phyloP scores from a whole-genome alignment of 2,329 filamentous ascomycete species.

The Bisporella sp. region DNA sequence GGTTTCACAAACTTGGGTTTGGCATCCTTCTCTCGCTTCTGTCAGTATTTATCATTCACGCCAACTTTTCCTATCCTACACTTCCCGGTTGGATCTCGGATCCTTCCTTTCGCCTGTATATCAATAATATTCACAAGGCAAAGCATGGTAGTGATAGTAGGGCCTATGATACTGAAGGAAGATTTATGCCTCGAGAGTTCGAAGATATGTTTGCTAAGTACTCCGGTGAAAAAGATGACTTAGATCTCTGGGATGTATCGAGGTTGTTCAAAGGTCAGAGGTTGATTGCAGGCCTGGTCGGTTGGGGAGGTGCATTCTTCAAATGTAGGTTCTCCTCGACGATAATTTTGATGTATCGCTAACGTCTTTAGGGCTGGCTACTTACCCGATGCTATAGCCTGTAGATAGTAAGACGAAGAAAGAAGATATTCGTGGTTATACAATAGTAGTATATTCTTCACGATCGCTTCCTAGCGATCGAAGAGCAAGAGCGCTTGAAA shows the following conservation, averaged over 20 bases:
- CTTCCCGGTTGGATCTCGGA: conserved; percentile 32
- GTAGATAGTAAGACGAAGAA: conserved; percentile 49
- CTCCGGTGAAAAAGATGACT: conserved; percentile 29
- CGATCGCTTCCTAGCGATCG: no score
- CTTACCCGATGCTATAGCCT: conserved; percentile 47
- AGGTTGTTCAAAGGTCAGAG: conserved; percentile 34
- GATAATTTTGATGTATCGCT: not conserved
- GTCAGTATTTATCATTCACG: conserved; percentile 40
- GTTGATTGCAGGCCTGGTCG: conserved; percentile 36
- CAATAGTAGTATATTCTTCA: no score
- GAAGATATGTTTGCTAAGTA: conserved; percentile 45
- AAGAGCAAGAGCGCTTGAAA: no score
- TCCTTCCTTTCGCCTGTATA: conserved; percentile 31
- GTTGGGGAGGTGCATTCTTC: conserved; percentile 24
- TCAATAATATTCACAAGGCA: conserved; percentile 26
- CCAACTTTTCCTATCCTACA: conserved; percentile 43
- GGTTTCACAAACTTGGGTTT: conserved; percentile 40
- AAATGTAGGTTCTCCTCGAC: conserved; percentile 26
- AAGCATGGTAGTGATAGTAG: conserved; percentile 41
- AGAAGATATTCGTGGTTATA: no score
- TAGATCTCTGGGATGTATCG: conserved; percentile 31
- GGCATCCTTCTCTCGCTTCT: conserved; percentile 35
- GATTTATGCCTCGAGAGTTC: conserved; percentile 42
- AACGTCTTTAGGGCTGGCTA: conserved; percentile 33
- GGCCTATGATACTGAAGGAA: conserved; percentile 40